Conservation (phyloP, 2,329 filamentous ascomycete genomes). For the Laburnicola sp. region DNA sequence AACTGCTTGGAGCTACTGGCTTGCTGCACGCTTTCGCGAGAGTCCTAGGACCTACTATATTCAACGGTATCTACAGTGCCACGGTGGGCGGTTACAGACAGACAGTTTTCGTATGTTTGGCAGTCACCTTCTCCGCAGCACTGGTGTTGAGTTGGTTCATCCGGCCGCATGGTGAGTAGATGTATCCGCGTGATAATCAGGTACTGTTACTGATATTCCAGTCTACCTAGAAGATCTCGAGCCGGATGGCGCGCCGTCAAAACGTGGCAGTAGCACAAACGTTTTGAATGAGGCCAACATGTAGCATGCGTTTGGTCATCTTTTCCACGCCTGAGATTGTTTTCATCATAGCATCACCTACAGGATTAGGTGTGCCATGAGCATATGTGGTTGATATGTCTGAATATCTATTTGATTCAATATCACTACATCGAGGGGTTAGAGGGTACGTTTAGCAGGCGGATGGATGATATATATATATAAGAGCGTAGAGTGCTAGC, state of each 20-base stretch:
- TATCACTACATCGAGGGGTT: too few species aligned
- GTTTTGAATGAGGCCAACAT: neutral
- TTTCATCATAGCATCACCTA: too few species aligned
- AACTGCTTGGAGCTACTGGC: constrained; percentile 85
- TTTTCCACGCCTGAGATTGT: neutral
- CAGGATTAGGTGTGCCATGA: too few species aligned
- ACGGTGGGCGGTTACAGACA: constrained; percentile 80
- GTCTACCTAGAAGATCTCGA: constrained; percentile 14
- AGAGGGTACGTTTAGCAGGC: too few species aligned
- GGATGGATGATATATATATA: too few species aligned
- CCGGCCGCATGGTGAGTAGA: constrained; percentile 69
- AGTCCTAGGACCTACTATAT: constrained; percentile 76
- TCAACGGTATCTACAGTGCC: constrained; percentile 81
- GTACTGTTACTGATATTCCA: neutral
- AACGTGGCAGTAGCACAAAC: neutral
- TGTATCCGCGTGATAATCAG: neutral
- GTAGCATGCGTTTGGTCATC: neutral
- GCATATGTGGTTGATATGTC: too few species aligned
- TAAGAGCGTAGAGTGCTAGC: too few species aligned
- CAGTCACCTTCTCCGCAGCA: constrained; percentile 66
- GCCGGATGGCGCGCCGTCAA: constrained; percentile 7
- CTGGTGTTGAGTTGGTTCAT: constrained; percentile 72
- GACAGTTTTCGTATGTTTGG: constrained; percentile 78
- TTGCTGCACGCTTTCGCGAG: constrained; percentile 80
- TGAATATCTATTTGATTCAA: too few species aligned